These are phyloP conservation scores for Noccaea bulbosa DNA, from an alignment of 345 rosid genomes.

Conservation along the genomic window DNA sequence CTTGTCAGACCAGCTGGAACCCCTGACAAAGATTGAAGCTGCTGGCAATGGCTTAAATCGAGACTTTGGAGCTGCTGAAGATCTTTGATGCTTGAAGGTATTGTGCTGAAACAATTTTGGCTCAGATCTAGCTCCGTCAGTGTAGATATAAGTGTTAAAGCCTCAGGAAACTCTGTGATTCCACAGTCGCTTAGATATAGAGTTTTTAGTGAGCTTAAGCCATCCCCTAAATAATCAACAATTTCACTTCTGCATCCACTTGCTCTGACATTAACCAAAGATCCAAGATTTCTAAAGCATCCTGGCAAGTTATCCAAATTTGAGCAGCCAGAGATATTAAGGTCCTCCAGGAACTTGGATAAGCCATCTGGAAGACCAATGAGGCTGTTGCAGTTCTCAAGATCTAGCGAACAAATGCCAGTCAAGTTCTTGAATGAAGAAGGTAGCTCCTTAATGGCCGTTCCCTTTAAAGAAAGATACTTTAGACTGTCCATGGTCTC, in stretches of 20 bases:
- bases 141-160: not conserved
- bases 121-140: constrained; percentile 14
- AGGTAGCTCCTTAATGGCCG: constrained; percentile 17
- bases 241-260: constrained; percentile 6
- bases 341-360: not conserved
- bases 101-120: constrained; percentile 14
- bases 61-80: constrained; percentile 22
- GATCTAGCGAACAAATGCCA: constrained; percentile 15
- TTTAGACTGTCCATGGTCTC: constrained; percentile 20
- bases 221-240: not conserved
- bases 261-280: constrained; percentile 17
- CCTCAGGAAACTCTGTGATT: constrained; percentile 6
- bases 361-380: constrained; percentile 14
- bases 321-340: constrained; percentile 29
- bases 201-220: constrained; percentile 8
- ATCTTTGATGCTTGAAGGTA: constrained; percentile 25
- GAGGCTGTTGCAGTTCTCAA: constrained; percentile 18
- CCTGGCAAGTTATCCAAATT: constrained; percentile 13
- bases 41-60: constrained; percentile 20
- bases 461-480: constrained; percentile 13
- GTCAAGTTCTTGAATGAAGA: constrained; percentile 10
- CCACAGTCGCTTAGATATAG: constrained; percentile 13
- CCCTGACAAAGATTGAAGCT: constrained; percentile 28
- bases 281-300: not conserved
- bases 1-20: constrained; percentile 17